Conservation (phyloP, 441 rosid species). For the Adansonia madagascariensis region DNA sequence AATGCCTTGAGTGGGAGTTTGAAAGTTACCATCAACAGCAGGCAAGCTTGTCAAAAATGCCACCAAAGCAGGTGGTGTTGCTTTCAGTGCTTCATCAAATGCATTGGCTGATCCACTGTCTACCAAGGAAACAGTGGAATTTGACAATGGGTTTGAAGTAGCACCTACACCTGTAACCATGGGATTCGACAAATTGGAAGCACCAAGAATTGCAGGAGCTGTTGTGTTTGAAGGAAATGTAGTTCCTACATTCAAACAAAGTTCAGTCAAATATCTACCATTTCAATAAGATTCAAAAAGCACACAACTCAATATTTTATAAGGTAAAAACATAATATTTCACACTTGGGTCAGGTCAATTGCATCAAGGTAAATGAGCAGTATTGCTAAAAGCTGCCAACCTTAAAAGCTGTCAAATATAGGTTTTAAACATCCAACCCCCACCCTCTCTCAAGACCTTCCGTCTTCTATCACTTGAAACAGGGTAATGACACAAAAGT, state of each 20-base stretch:
- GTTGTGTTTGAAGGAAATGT: constrained; percentile 43
- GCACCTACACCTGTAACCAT: constrained; percentile 10
- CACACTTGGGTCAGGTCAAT: neutral
- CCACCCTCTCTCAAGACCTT: neutral
- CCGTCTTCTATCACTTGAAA: neutral
- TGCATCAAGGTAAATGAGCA: neutral
- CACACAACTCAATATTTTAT: neutral
- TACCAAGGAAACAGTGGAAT: constrained; percentile 41
- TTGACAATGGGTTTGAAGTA: constrained; percentile 47
- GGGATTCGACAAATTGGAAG: constrained; percentile 47
- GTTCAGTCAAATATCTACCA: neutral
- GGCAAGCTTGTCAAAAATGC: constrained; percentile 86
- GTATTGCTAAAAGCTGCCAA: neutral
- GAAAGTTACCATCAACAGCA: constrained; percentile 60
- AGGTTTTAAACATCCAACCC: neutral
- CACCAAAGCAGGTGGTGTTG: constrained; percentile 71
- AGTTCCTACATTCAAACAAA: constrained; percentile 41
- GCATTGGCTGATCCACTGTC: constrained; percentile 50
- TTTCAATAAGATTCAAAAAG: constrained; percentile 18
- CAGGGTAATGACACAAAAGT: neutral
- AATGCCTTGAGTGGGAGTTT: constrained; percentile 21
- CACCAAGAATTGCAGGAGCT: constrained; percentile 43
- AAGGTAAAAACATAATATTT: neutral
- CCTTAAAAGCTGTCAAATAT: neutral
- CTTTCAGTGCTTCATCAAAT: constrained; percentile 73